A percentile compares a stretch with the other conserved stretches of the same genome.
These are phyloP conservation scores for Coemansia sp. DNA, from an alignment of 371 early-diverging fungal species.

Conservation along the genomic window DNA sequence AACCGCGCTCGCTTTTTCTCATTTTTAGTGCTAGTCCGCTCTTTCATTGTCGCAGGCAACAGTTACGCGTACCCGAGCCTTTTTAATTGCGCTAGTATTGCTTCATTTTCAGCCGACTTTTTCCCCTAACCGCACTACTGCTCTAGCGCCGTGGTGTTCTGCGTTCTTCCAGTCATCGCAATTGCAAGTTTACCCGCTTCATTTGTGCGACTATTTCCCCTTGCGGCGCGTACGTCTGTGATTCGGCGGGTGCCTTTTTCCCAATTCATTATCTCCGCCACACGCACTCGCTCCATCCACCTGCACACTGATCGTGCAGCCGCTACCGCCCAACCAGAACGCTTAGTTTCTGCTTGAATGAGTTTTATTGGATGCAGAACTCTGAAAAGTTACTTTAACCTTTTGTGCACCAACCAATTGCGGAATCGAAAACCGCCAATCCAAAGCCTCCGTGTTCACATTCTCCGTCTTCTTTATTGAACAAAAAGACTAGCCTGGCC, in stretches of 20 bases:
- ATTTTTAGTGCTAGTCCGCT: too few relatives aligned
- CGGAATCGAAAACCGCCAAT: slow-evolving; percentile 5
- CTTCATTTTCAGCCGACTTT: neutral
- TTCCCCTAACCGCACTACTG: neutral
- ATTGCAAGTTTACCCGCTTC: neutral
- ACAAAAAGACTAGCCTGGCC: neutral
- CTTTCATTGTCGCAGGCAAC: neutral
- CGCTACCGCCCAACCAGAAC: slow-evolving; percentile 1
- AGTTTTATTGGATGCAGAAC: slow-evolving; percentile 6
- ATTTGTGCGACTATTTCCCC: neutral
- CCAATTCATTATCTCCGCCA: slow-evolving; percentile 2
- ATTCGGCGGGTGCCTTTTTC: too few relatives aligned
- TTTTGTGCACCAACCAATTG: slow-evolving; percentile 1
- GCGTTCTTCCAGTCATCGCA: neutral
- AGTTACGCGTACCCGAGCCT: slow-evolving; percentile 1
- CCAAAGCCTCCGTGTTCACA: neutral
- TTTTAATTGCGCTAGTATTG: slow-evolving; percentile 6
- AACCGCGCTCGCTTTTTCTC: neutral
- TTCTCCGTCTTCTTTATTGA: slow-evolving; percentile 1
- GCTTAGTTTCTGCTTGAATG: neutral
- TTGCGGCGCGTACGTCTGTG: too few relatives aligned
- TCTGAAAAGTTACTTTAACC: slow-evolving; percentile 1
- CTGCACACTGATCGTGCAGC: neutral
- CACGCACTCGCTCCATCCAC: neutral
- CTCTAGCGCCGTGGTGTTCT: neutral